Conservation (phyloP, 192 early-diverging fungal genomes). For the Nowakowskiella sp. region DNA sequence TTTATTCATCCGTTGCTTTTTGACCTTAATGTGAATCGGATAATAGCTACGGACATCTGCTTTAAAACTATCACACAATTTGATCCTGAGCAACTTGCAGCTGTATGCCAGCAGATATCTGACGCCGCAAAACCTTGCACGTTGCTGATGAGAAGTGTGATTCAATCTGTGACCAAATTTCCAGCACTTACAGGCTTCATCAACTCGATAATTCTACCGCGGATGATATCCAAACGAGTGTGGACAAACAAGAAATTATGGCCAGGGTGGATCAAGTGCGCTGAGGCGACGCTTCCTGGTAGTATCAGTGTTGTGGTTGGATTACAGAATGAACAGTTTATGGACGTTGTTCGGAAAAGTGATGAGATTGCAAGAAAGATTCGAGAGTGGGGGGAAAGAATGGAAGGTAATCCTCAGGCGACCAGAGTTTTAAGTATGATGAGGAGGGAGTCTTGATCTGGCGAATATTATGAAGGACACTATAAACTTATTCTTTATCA, state of each 20-base stretch:
- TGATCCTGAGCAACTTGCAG: constrained; percentile 60
- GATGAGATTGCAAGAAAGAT: no score
- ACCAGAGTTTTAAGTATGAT: no score
- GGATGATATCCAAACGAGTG: constrained; percentile 55
- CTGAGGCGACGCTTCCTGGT: no score
- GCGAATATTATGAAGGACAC: no score
- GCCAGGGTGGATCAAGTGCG: constrained; percentile 70
- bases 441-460: no score
- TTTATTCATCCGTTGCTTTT: not conserved
- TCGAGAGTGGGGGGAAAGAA: no score
- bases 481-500: no score
- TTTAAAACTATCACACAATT: constrained; percentile 58
- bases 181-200: constrained; percentile 54
- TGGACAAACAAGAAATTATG: constrained; percentile 63
- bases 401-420: no score
- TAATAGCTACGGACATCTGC: constrained; percentile 63
- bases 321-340: no score
- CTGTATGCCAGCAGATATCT: constrained; percentile 57
- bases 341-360: no score
- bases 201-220: constrained; percentile 40
- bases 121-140: constrained; percentile 60
- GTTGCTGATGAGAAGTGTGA: constrained; percentile 70
- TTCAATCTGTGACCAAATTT: constrained; percentile 57
- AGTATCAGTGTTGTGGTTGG: no score
- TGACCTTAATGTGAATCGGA: constrained; percentile 1